These are phyloP conservation scores for Ceraceosorus guamensis DNA, from an alignment of 1,284 basidiomycete species.

Conservation along the genomic window DNA sequence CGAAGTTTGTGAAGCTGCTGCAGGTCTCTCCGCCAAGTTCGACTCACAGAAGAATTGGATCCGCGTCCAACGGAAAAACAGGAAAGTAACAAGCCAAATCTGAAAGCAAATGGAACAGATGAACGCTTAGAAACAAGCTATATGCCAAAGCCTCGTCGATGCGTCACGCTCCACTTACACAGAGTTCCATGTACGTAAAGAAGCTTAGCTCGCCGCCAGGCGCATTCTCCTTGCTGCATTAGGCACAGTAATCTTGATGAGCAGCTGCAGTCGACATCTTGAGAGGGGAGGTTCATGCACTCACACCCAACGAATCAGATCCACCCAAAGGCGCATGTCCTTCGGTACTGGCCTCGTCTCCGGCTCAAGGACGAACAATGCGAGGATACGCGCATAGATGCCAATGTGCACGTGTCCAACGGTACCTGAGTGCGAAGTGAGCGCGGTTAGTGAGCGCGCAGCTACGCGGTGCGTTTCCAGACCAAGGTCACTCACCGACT, in stretches of 20 bases:
- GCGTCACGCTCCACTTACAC: too few relatives aligned
- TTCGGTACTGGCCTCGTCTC: slow-evolving; percentile 54
- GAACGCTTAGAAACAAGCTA: too few relatives aligned
- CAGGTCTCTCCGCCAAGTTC: neutral
- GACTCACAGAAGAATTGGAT: slow-evolving; percentile 11
- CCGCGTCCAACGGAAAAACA: slow-evolving; percentile 25
- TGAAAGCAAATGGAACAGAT: too few relatives aligned
- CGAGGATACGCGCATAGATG: slow-evolving; percentile 57
- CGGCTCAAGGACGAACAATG: slow-evolving; percentile 58
- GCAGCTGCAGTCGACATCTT: too few relatives aligned
- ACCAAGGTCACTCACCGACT: too few relatives aligned
- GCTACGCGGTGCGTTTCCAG: too few relatives aligned
- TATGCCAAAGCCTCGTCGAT: too few relatives aligned
- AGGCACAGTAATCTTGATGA: too few relatives aligned
- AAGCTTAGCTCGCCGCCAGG: slow-evolving; percentile 58
- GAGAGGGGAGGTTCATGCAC: too few relatives aligned
- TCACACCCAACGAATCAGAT: slow-evolving; percentile 54
- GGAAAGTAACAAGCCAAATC: slow-evolving; percentile 41
- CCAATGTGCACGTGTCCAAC: slow-evolving; percentile 39
- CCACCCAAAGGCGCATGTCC: slow-evolving; percentile 64
- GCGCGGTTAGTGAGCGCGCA: too few relatives aligned
- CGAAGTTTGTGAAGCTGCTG: neutral
- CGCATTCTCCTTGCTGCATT: slow-evolving; percentile 56
- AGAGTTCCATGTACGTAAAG: slow-evolving; percentile 61
- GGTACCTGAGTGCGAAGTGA: too few relatives aligned